These are phyloP conservation scores for Phialophora chinensis DNA, from an alignment of 2,329 filamentous ascomycete genomes.

Conservation along the genomic window DNA sequence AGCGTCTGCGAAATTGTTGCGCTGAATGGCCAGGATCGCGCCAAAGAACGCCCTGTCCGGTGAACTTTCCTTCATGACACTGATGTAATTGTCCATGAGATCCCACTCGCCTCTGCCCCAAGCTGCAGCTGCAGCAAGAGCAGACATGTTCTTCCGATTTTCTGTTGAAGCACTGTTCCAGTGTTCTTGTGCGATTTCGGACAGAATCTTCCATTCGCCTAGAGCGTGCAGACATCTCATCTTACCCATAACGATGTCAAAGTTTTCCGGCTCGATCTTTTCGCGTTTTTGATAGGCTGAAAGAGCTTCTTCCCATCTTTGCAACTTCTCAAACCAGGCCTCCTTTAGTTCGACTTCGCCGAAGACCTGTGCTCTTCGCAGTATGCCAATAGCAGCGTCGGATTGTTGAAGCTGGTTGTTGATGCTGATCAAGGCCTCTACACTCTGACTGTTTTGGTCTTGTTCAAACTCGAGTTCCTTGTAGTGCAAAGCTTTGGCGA, in stretches of 20 bases:
- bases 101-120: constrained; percentile 98
- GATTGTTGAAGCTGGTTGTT: constrained; percentile 99
- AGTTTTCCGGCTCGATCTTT: constrained; percentile 72
- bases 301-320: constrained; percentile 96
- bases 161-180: constrained; percentile 90
- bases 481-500: constrained; percentile 97
- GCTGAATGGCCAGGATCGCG: constrained; percentile 90
- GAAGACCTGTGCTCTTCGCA: constrained; percentile 94
- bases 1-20: constrained; percentile 93
- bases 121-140: constrained; percentile 89
- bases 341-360: constrained; percentile 95
- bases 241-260: constrained; percentile 98
- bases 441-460: constrained; percentile 92
- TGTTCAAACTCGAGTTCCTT: constrained; percentile 98
- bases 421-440: constrained; percentile 97
- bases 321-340: constrained; percentile 98
- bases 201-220: constrained; percentile 95
- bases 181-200: constrained; percentile 84
- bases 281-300: constrained; percentile 90
- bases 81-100: constrained; percentile 95
- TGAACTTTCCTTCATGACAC: constrained; percentile 90
- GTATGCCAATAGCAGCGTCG: constrained; percentile 95
- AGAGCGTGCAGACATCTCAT: constrained; percentile 98
- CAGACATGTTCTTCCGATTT: constrained; percentile 87
- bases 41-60: constrained; percentile 98